Percentiles rank a stretch among this genome's conserved stretches.
These are phyloP conservation scores for Rhododendron simsii DNA, from an alignment of 148 eudicot species.

Conservation along the genomic window DNA sequence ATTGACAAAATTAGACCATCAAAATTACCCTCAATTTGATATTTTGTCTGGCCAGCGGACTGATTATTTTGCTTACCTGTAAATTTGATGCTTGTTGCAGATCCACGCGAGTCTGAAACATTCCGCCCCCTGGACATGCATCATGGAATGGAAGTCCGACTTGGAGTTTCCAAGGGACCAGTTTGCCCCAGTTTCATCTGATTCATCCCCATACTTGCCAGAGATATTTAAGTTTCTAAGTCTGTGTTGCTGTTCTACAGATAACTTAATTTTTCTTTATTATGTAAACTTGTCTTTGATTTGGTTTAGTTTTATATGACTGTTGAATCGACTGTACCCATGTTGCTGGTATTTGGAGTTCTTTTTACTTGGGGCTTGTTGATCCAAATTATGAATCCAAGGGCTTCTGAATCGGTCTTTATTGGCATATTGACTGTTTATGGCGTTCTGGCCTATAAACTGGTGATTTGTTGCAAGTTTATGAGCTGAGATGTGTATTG, in stretches of 20 bases:
- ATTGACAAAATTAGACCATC: neutral
- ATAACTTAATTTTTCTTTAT: neutral
- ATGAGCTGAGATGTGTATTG: neutral
- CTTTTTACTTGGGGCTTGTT: neutral
- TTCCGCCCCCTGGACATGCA: conserved; percentile 79
- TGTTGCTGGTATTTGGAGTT: neutral
- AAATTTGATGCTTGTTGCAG: conserved; percentile 35
- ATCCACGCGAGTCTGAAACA: conserved; percentile 81
- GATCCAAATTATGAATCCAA: neutral
- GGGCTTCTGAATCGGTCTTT: neutral
- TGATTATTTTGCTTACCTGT: neutral
- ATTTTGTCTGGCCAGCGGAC: neutral
- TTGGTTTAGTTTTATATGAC: neutral
- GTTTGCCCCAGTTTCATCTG: conserved; percentile 76
- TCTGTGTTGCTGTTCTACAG: neutral
- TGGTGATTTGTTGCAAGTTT: neutral
- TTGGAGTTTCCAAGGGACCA: conserved; percentile 84
- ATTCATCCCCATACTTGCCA: conserved; percentile 6
- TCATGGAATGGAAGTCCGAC: conserved; percentile 92
- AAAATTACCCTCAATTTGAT: neutral
- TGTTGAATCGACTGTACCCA: neutral
- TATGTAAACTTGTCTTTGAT: neutral
- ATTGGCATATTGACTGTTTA: neutral
- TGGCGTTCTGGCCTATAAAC: neutral
- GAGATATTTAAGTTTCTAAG: neutral